Evolutionary conservation across 495 filamentous ascomycete genomes (phyloP).

Genomic region (Amphirosellinia nigrospora): DNA sequence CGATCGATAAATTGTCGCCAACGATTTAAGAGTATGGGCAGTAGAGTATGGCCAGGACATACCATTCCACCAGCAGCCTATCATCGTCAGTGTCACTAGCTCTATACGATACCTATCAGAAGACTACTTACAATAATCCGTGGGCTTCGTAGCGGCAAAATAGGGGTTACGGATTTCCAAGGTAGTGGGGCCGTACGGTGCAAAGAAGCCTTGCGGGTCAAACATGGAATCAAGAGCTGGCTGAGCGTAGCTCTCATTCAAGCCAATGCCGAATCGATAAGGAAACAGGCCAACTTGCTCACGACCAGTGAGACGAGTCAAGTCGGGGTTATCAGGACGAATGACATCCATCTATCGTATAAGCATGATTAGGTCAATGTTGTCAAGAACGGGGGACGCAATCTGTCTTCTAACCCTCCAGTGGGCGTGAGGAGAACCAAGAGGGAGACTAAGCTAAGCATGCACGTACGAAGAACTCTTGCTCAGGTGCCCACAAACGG

Average conservation of each 20-base stretch:
- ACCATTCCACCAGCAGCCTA: conserved; percentile 53
- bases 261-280: conserved; percentile 50
- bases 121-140: conserved; percentile 41
- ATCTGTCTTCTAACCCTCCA: neutral
- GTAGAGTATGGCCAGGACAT: conserved; percentile 57
- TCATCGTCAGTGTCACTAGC: neutral
- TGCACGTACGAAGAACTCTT: conserved; percentile 45
- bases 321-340: conserved; percentile 39
- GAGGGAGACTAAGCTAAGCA: neutral
- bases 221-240: conserved; percentile 43
- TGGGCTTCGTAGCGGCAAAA: conserved; percentile 46
- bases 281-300: conserved; percentile 53
- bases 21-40: conserved; percentile 42
- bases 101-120: neutral
- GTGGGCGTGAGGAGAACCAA: neutral
- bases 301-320: conserved; percentile 45
- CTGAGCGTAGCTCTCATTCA: conserved; percentile 39
- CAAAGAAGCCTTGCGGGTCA: conserved; percentile 45
- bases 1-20: conserved; percentile 45
- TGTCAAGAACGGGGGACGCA: neutral
- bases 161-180: conserved; percentile 50
- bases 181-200: conserved; percentile 53
- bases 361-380: neutral
- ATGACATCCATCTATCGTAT: conserved; percentile 47
- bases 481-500: conserved; percentile 47